Percentiles rank a stretch among this genome's conserved stretches.
Evolutionary conservation across 73 alveolate species (phyloP).

Genomic region (Paramecium biaurelia): DNA sequence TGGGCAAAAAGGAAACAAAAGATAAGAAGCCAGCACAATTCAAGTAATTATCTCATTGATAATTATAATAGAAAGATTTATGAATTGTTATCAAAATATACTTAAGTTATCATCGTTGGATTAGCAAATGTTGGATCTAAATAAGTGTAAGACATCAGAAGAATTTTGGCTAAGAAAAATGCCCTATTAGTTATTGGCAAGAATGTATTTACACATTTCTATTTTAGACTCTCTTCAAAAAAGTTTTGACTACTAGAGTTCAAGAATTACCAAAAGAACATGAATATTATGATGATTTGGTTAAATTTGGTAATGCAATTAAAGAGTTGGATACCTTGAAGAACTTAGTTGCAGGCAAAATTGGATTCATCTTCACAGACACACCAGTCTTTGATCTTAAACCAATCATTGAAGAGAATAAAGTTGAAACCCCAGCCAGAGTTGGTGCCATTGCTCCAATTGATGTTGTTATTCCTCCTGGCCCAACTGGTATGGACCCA

Average conservation of each 20-base stretch:
- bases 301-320: neutral
- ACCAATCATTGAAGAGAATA: slow-evolving; percentile 78
- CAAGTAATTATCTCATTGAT: neutral
- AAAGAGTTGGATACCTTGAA: slow-evolving; percentile 18
- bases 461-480: slow-evolving; percentile 98
- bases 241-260: slow-evolving; percentile 1
- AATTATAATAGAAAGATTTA: slow-evolving; percentile 8
- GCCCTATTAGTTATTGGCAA: slow-evolving; percentile 46
- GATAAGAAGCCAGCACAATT: slow-evolving; percentile 54
- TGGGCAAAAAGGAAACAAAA: slow-evolving; percentile 54
- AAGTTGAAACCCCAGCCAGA: slow-evolving; percentile 95
- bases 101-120: slow-evolving; percentile 32
- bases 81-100: slow-evolving; percentile 27
- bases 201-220: neutral
- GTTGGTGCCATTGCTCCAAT: slow-evolving; percentile 96
- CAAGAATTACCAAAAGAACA: slow-evolving; percentile 11
- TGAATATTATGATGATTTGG: slow-evolving; percentile 2
- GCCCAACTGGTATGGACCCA: slow-evolving; percentile 99
- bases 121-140: slow-evolving; percentile 48
- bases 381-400: slow-evolving; percentile 87
- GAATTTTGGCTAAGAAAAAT: neutral
- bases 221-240: slow-evolving; percentile 20
- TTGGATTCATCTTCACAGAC: slow-evolving; percentile 93
- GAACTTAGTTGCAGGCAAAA: slow-evolving; percentile 70
- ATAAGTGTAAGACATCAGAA: slow-evolving; percentile 48